Percentiles rank a stretch among this genome's conserved stretches.
These are phyloP conservation scores for Rostrohypoxylon terebratum DNA, from an alignment of 495 filamentous ascomycete species.

Conservation along the genomic window DNA sequence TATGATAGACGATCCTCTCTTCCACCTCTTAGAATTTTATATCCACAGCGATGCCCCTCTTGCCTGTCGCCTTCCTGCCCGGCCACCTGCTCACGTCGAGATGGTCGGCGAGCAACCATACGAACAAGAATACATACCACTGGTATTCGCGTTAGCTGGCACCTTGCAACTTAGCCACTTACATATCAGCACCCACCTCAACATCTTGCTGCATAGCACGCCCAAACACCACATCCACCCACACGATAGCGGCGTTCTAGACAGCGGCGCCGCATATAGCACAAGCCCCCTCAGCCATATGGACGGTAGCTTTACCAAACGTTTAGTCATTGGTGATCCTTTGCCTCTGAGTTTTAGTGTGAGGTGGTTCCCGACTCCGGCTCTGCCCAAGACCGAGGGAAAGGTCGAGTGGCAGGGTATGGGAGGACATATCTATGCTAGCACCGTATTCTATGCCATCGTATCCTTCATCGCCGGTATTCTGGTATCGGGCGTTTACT, in stretches of 20 bases:
- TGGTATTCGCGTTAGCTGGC: slow-evolving; percentile 87
- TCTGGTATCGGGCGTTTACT: slow-evolving; percentile 68
- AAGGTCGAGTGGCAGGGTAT: slow-evolving; percentile 69
- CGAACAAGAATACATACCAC: slow-evolving; percentile 66
- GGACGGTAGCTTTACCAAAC: slow-evolving; percentile 61
- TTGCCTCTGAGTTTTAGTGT: slow-evolving; percentile 84
- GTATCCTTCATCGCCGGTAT: slow-evolving; percentile 68
- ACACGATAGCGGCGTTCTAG: slow-evolving; percentile 77
- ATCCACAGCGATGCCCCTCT: slow-evolving; percentile 95
- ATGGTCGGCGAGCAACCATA: slow-evolving; percentile 58
- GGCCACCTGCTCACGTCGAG: slow-evolving; percentile 67
- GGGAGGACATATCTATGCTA: slow-evolving; percentile 74
- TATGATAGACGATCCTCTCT: slow-evolving; percentile 86
- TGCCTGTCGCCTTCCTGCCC: slow-evolving; percentile 88
- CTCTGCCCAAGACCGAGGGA: slow-evolving; percentile 67
- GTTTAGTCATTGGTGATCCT: slow-evolving; percentile 87
- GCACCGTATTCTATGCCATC: slow-evolving; percentile 72
- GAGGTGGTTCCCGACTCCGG: slow-evolving; percentile 84
- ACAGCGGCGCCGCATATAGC: slow-evolving; percentile 86
- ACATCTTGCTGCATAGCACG: slow-evolving; percentile 84
- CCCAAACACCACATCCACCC: slow-evolving; percentile 65
- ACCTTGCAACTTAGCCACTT: slow-evolving; percentile 89
- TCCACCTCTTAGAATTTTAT: slow-evolving; percentile 98
- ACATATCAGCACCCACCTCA: slow-evolving; percentile 89
- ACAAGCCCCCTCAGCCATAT: slow-evolving; percentile 76